Percentiles rank a stretch among this genome's conserved stretches.
phyloP scores from a whole-genome alignment of 139 green algal species.

The Tetraselmis chui region DNA sequence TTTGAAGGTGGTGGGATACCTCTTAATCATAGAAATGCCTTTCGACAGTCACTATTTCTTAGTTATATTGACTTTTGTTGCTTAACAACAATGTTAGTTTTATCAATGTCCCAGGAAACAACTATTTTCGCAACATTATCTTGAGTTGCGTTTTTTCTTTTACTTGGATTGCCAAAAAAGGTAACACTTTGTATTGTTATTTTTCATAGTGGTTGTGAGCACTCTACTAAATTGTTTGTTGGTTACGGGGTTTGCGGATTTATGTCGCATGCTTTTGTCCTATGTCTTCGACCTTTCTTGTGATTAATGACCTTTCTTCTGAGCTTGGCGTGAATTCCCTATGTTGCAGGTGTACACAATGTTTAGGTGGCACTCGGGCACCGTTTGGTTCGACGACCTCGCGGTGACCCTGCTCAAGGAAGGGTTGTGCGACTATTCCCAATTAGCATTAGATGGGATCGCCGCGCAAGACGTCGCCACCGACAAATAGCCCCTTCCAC shows the following conservation, averaged over 20 bases:
- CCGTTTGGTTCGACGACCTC: slow-evolving; percentile 22
- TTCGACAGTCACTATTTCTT: no score
- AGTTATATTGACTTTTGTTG: neutral
- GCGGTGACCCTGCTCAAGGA: slow-evolving; percentile 15
- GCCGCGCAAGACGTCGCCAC: neutral
- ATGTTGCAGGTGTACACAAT: slow-evolving; percentile 15
- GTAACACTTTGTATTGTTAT: no score
- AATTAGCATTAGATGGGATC: neutral
- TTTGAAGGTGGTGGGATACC: neutral
- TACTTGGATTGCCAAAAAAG: no score
- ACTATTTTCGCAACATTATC: no score
- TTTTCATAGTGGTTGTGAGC: no score
- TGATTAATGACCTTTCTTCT: neutral
- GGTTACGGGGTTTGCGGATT: no score
- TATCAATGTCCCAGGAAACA: neutral
- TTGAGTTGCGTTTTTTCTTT: no score
- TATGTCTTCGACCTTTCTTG: neutral
- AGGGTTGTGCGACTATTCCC: neutral
- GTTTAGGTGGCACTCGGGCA: slow-evolving; percentile 22
- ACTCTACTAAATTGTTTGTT: neutral
- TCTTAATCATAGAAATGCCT: no score
- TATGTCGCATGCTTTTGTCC: neutral
- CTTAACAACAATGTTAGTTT: neutral
- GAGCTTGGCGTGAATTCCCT: neutral
- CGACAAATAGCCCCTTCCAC: no score